Base-by-base conservation (phyloP, 352 stramenopile genomes). In the Phytophthora idaei region DNA sequence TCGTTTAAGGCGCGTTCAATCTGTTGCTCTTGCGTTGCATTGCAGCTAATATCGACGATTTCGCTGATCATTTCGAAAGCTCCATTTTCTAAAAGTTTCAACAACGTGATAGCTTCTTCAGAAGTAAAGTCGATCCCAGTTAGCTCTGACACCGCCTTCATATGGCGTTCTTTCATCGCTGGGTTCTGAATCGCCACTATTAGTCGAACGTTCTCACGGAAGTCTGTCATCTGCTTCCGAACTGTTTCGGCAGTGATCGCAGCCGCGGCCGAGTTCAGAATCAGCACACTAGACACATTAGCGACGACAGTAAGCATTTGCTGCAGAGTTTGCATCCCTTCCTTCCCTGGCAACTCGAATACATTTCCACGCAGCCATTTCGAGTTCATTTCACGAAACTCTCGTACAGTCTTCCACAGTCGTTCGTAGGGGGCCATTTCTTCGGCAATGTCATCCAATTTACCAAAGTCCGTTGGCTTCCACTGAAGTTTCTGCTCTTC, bases 201-300 rank as follows among this genome's bases (percentile, higher is more conserved):
- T 4, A 94, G 63, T 0, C 80, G 75, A 8, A 84, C 67, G 12
- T 88, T 87, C 46, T 92, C 85, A 4, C 80, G 71, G 39, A 94
- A 94, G 45, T 94, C 86, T 0, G 65, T 76, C 69, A 94, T 89
- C 56, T 93, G 87, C 59, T 94, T 94, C 46, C 89, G 87, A 21
- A 93, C 64, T 45, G 89, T 72, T 47, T 94, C 86, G 0, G 86
- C 81, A 0, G 83, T 90, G 48, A 91, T 80, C 6, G 81, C 81
- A 0, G 87, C 80, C 1, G 73, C 76, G 3, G 83, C 81, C 0
- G 72, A 88, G 21, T 83, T 90, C 12, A 81, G 7, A 7, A 90
- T 64, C 15, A 93, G 54, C 3, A 86, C 57, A 47, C 87, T 94
- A 1, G 79, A 82, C 2, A 87, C 83, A 12, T 71, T 84, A 0